Base-by-base conservation (phyloP, 2,329 filamentous ascomycete species). In the Pseudofabraea citricarpa region DNA sequence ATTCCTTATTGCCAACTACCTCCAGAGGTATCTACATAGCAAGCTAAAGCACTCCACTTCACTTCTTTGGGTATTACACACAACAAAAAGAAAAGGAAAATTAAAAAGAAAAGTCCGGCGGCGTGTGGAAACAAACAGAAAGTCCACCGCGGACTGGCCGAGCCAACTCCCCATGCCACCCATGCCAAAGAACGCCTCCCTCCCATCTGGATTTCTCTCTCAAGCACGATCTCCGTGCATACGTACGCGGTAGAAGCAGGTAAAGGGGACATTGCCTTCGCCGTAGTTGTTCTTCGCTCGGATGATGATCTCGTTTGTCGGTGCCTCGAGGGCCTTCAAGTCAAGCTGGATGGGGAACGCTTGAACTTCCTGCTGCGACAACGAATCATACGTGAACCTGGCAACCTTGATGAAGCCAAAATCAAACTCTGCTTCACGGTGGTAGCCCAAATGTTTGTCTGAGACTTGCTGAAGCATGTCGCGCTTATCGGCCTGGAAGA, bases 181-280 rank as follows among this genome's bases (percentile, higher is more conserved):
- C n/a, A n/a, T n/a, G n/a, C n/a, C n/a, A n/a, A n/a, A n/a, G n/a
- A n/a, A n/a, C n/a, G n/a, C n/a, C n/a, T n/a, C n/a, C n/a, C n/a
- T n/a, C n/a, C n/a, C n/a, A n/a, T n/a, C n/a, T n/a, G n/a, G n/a
- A n/a, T n/a, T n/a, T n/a, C n/a, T n/a, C n/a, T n/a, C n/a, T n/a
- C n/a, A n/a, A n/a, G n/a, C n/a, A n/a, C n/a, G n/a, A n/a, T n/a
- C n/a, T n/a, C 72, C 82, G 56, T 77, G 83, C 35, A 85, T 46
- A 44, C 72, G 66, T n/a, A 83, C 61, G 1, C 81, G 68, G 62
- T 85, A 86, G 54, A 86, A 74, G 57, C 82, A 85, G 3, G 81
- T 85, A 56, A 82, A 79, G 36, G 77, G 48, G 2, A 58, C 51
- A 1, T 41, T 64, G 20, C 56, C 58, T 8, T 70, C 66, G 12